A percentile compares a stretch with the other conserved stretches of the same genome.
Conservation (phyloP, 805 yeast genomes). For the Kuraishia piskuri region DNA sequence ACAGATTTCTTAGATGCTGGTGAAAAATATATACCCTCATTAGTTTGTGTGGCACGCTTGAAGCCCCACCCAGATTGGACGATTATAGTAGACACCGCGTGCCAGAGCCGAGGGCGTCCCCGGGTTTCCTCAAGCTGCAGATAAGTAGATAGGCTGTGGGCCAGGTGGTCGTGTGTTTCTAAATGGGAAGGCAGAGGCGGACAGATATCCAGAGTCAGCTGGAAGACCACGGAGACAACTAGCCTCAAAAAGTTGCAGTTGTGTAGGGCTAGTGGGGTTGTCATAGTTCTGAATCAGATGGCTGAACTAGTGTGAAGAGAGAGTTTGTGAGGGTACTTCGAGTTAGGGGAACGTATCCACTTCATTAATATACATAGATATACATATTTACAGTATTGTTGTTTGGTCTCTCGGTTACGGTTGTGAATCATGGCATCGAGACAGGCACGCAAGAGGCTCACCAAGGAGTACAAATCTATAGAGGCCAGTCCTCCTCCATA, state of each 20-base stretch:
- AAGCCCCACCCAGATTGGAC: neutral
- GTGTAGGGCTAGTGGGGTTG: neutral
- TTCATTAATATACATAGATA: neutral
- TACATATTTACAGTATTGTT: neutral
- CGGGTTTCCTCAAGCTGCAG: neutral
- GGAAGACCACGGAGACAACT: neutral
- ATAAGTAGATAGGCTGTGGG: neutral
- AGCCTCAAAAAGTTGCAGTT: neutral
- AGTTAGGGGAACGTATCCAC: too few relatives aligned
- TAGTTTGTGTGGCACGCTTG: too few relatives aligned
- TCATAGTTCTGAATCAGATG: too few relatives aligned
- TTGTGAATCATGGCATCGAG: constrained; percentile 17
- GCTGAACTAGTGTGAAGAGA: too few relatives aligned
- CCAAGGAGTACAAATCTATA: constrained; percentile 75
- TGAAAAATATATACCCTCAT: too few relatives aligned
- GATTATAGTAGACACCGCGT: neutral
- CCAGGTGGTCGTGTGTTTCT: neutral
- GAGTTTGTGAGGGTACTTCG: too few relatives aligned
- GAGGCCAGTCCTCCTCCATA: constrained; percentile 78
- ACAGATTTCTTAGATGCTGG: too few relatives aligned
- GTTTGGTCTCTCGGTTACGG: neutral
- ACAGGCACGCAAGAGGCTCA: constrained; percentile 35
- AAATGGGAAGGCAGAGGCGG: neutral
- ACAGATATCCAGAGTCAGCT: neutral
- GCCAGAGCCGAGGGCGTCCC: neutral